A percentile compares a stretch with the other conserved stretches of the same genome.
Conservation (phyloP, 2,329 filamentous ascomycete species). For the Verticillium tricorpus region DNA sequence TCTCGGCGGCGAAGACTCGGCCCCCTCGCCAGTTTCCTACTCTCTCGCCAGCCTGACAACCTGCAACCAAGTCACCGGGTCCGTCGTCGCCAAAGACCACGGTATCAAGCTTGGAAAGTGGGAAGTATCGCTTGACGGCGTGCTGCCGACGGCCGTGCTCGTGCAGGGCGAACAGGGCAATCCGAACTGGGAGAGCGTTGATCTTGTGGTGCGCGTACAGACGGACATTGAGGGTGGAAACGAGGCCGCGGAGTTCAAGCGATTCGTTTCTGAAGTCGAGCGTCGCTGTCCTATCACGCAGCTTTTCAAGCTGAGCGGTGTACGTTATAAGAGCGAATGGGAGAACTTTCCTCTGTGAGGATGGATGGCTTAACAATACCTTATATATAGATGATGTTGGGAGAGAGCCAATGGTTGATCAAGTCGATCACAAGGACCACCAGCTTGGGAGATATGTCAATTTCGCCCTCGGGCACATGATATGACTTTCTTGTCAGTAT, state of each 20-base stretch:
- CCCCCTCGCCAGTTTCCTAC: conserved; percentile 23
- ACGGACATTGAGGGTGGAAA: conserved; percentile 15
- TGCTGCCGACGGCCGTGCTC: conserved; percentile 18
- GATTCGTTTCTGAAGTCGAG: conserved; percentile 20
- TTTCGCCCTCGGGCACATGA: no score
- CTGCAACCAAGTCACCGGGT: conserved; percentile 24
- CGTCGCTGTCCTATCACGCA: conserved; percentile 23
- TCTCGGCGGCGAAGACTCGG: conserved; percentile 21
- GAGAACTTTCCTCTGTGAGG: conserved; percentile 15
- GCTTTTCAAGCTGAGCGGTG: conserved; percentile 21
- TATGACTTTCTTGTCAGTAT: no score
- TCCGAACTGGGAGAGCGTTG: conserved; percentile 21
- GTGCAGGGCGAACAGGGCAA: conserved; percentile 21
- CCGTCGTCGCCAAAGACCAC: conserved; percentile 20
- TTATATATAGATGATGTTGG: neutral
- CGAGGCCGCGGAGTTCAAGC: conserved; percentile 12
- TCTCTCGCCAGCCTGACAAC: conserved; percentile 21
- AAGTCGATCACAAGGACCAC: no score
- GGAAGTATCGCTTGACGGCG: conserved; percentile 18
- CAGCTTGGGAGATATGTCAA: no score
- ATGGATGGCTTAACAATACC: neutral
- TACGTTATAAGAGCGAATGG: conserved; percentile 19
- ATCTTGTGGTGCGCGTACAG: conserved; percentile 17
- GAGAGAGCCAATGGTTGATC: neutral
- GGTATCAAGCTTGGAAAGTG: conserved; percentile 20